These are phyloP conservation scores for Cyclotella atomus DNA, from an alignment of 108 stramenopile genomes.

Conservation along the genomic window DNA sequence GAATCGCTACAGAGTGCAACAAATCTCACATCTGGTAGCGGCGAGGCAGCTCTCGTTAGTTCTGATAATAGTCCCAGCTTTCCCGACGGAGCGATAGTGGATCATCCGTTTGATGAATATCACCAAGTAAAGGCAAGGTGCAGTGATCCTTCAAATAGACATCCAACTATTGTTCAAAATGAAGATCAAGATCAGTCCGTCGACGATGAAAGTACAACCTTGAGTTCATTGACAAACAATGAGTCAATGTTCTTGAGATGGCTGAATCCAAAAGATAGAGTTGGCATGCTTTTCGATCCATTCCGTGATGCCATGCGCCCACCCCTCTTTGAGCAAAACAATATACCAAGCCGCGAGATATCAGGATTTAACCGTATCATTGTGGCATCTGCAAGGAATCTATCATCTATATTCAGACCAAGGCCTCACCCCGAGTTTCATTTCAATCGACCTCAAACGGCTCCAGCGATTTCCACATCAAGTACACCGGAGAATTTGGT, in stretches of 20 bases:
- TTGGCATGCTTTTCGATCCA: not conserved
- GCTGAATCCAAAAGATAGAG: not conserved
- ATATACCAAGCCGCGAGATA: not conserved
- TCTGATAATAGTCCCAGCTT: not conserved
- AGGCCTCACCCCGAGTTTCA: not conserved
- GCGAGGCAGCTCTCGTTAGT: not conserved
- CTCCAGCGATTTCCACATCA: not conserved
- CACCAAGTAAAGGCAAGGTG: no score
- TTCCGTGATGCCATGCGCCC: not conserved
- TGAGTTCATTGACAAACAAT: conserved; percentile 1
- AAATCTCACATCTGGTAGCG: not conserved
- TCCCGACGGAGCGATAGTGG: not conserved
- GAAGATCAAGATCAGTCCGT: not conserved
- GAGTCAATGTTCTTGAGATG: not conserved
- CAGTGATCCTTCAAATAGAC: no score
- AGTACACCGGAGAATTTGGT: not conserved
- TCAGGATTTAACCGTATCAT: not conserved
- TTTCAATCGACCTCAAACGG: not conserved
- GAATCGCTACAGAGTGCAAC: not conserved
- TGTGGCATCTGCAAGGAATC: not conserved
- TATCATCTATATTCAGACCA: not conserved
- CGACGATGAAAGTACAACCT: not conserved
- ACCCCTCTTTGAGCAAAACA: not conserved
- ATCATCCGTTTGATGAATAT: no score
- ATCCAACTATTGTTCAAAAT: not conserved